Conservation (phyloP, 148 eudicot species). For the Rhododendron kiyosumense region DNA sequence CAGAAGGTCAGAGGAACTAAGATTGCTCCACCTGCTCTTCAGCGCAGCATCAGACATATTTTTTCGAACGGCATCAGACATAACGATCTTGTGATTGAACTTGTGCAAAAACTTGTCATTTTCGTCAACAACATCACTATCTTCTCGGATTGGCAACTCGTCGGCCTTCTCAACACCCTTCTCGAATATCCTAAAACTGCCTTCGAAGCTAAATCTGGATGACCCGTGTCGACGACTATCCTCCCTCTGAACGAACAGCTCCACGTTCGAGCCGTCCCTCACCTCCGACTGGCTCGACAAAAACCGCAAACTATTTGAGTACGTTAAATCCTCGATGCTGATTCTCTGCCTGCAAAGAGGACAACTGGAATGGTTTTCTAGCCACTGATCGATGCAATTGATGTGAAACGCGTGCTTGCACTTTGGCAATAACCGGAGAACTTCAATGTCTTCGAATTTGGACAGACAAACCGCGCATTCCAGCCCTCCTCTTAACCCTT, state of each 20-base stretch:
- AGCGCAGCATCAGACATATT: conserved; percentile 47
- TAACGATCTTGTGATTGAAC: conserved; percentile 59
- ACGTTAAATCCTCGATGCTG: conserved; percentile 31
- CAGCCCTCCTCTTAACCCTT: conserved; percentile 60
- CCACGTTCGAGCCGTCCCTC: conserved; percentile 24
- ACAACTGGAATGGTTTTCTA: conserved; percentile 61
- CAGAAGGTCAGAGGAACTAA: conserved; percentile 66
- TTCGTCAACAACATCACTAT: neutral
- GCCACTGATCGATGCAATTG: conserved; percentile 71
- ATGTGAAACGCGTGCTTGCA: conserved; percentile 80
- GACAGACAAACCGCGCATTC: conserved; percentile 74
- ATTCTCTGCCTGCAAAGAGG: conserved; percentile 69
- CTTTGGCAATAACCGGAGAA: conserved; percentile 60
- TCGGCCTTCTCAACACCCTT: conserved; percentile 26
- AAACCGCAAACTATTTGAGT: conserved; percentile 39
- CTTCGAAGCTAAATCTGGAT: conserved; percentile 41
- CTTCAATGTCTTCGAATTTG: conserved; percentile 54
- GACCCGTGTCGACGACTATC: conserved; percentile 20
- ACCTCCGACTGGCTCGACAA: conserved; percentile 18
- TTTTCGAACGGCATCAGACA: conserved; percentile 45
- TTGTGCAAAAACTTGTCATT: conserved; percentile 32
- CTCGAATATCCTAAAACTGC: conserved; percentile 37
- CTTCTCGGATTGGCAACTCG: conserved; percentile 30
- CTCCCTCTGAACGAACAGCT: conserved; percentile 58
- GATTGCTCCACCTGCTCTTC: conserved; percentile 73